Conservation (phyloP, 768 basidiomycete genomes). For the Leccinum obscurum region DNA sequence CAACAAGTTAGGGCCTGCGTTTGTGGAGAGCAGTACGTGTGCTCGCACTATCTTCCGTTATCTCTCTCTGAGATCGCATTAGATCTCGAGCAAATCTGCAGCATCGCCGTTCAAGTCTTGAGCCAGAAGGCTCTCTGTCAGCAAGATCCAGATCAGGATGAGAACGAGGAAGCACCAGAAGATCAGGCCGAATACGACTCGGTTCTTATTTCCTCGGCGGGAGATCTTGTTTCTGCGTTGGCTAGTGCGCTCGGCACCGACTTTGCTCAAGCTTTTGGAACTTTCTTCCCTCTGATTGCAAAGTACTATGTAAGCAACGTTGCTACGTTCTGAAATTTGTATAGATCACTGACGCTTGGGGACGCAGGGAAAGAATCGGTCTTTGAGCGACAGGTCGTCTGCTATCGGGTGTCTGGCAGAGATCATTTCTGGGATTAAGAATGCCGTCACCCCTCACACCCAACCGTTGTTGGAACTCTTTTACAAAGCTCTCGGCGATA, state of each 20-base stretch:
- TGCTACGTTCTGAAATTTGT: neutral
- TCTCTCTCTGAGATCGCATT: constrained; percentile 8
- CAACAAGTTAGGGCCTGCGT: constrained; percentile 86
- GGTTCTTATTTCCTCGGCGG: constrained; percentile 89
- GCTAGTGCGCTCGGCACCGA: constrained; percentile 83
- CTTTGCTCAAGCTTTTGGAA: constrained; percentile 77
- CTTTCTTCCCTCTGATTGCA: constrained; percentile 87
- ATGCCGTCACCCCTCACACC: constrained; percentile 81
- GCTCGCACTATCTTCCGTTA: neutral
- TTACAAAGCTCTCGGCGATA: constrained; percentile 77
- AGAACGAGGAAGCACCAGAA: constrained; percentile 80
- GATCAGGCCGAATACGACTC: constrained; percentile 97
- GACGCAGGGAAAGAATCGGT: constrained; percentile 76
- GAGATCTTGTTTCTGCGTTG: constrained; percentile 89
- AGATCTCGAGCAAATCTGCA: constrained; percentile 80
- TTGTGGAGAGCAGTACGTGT: constrained; percentile 74
- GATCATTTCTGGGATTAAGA: constrained; percentile 91
- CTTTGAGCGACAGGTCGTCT: constrained; percentile 88
- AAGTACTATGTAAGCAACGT: constrained; percentile 80
- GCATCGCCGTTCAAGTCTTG: constrained; percentile 80
- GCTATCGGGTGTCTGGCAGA: constrained; percentile 94
- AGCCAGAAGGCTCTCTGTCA: constrained; percentile 97
- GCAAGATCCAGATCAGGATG: constrained; percentile 92
- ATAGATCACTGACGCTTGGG: neutral
- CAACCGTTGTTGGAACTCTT: constrained; percentile 81